Evolutionary conservation across 805 yeast species (phyloP), one percentile per base, ranked within the genome.

Genomic region (Yarrowia sp.): DNA sequence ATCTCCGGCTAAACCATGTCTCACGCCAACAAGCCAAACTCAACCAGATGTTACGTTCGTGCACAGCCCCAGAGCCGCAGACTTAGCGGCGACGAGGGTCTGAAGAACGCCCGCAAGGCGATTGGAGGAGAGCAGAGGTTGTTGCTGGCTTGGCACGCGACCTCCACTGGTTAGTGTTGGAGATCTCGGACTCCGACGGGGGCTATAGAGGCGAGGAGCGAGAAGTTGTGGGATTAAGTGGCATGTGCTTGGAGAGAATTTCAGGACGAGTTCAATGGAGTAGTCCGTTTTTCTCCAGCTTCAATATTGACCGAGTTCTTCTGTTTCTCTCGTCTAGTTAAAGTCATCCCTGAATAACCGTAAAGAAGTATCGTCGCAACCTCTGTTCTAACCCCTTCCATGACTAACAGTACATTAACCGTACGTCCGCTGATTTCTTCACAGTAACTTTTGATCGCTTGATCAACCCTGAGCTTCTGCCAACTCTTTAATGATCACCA

Each of bases 11-110:
- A 36, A 53, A 53, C 59, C 59, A 53, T 53, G 59, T 40, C 35
- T 53, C 32, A 11, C 32, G 32, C 32, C 32, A 26, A 26, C 32
- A 26, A 12, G 58, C 43, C 41, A 52, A 38, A 53, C 45, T n/a
- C 53, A 49, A 49, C 53, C 19, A 26, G 12, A 15, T 8, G 55
- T 52, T 52, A 36, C 56, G 56, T 53, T 53, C 14, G 12, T 53
- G 45, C 59, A 53, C 59, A 53, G 59, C 59, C 58, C 59, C 59
- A 53, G 45, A 38, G 45, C 45, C 59, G 59, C 59, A 19, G 59
- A 52, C 43, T 19, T 16, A 8, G 15, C 19, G 14, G 22, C 41
- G 8, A 49, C 14, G 11, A 26, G 32, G 12, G 50, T 15, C 53
- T 32, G 14, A 26, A 3, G 5, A 50, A 50, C 55, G 41, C 55